Percentiles rank a stretch among this genome's conserved stretches.
Evolutionary conservation across 148 eudicot genomes (phyloP).

Genomic region (Polygonum maritimum): DNA sequence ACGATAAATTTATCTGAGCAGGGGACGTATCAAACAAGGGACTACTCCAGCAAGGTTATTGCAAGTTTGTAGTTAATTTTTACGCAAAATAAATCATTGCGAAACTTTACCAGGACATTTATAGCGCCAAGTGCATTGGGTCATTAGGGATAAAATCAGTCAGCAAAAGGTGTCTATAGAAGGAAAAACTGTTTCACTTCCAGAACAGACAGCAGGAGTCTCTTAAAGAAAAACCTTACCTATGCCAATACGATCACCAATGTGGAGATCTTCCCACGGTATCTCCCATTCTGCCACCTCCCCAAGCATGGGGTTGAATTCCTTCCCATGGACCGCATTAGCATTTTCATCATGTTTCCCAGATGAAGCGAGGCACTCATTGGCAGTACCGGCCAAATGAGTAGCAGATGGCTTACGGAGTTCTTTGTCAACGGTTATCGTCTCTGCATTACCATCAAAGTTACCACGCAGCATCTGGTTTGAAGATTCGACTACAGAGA

Average conservation of each 20-base stretch:
- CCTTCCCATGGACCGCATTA: conserved; percentile 13
- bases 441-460: background rate
- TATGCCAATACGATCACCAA: conserved; percentile 90
- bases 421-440: background rate
- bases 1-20: too few relatives aligned
- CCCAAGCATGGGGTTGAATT: conserved; percentile 48
- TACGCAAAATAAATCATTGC: background rate
- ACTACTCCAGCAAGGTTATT: background rate
- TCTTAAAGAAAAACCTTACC: conserved; percentile 33
- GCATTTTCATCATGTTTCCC: background rate
- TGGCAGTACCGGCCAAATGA: background rate
- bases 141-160: background rate
- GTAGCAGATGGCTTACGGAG: background rate
- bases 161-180: background rate
- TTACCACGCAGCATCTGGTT: background rate
- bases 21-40: background rate
- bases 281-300: conserved; percentile 88
- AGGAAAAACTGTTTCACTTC: background rate
- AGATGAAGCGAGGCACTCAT: background rate
- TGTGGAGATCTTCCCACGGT: conserved; percentile 86
- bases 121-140: background rate
- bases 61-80: background rate
- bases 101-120: background rate
- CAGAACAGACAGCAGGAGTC: background rate
- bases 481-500: background rate